Conservation (phyloP, 345 rosid genomes). For the Psidium guajava region DNA sequence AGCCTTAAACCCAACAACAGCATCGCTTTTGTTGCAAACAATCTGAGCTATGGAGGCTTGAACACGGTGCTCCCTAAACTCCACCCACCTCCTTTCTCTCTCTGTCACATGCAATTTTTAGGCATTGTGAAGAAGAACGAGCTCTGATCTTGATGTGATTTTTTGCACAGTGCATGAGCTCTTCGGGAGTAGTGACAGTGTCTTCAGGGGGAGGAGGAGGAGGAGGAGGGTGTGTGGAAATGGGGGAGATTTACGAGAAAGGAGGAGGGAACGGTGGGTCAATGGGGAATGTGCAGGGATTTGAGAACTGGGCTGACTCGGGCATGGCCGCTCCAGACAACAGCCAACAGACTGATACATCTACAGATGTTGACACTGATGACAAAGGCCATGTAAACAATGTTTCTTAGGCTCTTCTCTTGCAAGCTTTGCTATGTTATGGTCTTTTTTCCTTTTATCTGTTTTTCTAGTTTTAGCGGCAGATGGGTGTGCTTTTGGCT, state of each 20-base stretch:
- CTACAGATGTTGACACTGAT: slow-evolving; percentile 84
- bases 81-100: slow-evolving; percentile 1
- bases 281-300: slow-evolving; percentile 39
- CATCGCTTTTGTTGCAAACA: slow-evolving; percentile 39
- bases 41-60: slow-evolving; percentile 47
- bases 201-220: background rate
- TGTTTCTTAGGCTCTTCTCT: background rate
- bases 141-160: background rate
- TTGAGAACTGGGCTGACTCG: slow-evolving; percentile 87
- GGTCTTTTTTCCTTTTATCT: background rate
- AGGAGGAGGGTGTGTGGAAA: background rate
- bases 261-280: slow-evolving; percentile 27
- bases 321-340: slow-evolving; percentile 44
- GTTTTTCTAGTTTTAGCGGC: background rate
- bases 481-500: background rate
- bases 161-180: background rate
- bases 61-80: slow-evolving; percentile 41
- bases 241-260: slow-evolving; percentile 17
- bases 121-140: background rate
- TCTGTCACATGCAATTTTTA: background rate
- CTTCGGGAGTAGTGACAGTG: background rate
- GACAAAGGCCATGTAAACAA: slow-evolving; percentile 59
- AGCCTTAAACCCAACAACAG: slow-evolving; percentile 31
- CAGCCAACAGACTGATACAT: slow-evolving; percentile 95
- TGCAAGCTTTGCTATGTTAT: background rate